phyloP scores from a whole-genome alignment of 2,329 filamentous ascomycete species.

The Arthroderma sp. region DNA sequence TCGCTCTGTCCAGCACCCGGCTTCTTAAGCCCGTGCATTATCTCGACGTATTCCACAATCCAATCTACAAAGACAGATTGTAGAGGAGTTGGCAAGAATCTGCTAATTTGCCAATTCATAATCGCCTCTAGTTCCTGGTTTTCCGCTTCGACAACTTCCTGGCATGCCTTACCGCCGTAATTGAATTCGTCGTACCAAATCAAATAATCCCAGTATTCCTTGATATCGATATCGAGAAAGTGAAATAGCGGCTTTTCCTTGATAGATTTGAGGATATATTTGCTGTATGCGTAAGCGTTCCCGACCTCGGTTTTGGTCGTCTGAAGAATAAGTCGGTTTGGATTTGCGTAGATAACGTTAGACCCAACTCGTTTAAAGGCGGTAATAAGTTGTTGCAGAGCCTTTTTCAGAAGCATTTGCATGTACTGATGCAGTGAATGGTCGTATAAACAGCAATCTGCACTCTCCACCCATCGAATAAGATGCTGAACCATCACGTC shows the following conservation, averaged over 20 bases:
- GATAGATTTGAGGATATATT: slow-evolving; percentile 97
- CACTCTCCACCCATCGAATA: slow-evolving; percentile 91
- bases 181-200: slow-evolving; percentile 99
- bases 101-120: slow-evolving; percentile 97
- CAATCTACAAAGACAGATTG: slow-evolving; percentile 82
- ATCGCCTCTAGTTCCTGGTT: slow-evolving; percentile 75
- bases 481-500: slow-evolving; percentile 96
- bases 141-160: slow-evolving; percentile 62
- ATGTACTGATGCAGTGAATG: slow-evolving; percentile 91
- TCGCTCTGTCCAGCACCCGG: slow-evolving; percentile 41
- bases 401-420: slow-evolving; percentile 96
- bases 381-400: slow-evolving; percentile 90
- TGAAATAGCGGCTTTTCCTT: slow-evolving; percentile 91
- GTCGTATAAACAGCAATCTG: slow-evolving; percentile 90
- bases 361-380: slow-evolving; percentile 93
- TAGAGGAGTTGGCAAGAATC: slow-evolving; percentile 68
- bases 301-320: slow-evolving; percentile 94
- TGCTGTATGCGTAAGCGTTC: slow-evolving; percentile 90
- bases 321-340: slow-evolving; percentile 79
- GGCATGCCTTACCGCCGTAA: slow-evolving; percentile 87
- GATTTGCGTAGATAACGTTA: slow-evolving; percentile 86
- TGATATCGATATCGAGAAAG: slow-evolving; percentile 93
- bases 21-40: slow-evolving; percentile 81
- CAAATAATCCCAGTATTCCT: slow-evolving; percentile 98
- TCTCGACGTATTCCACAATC: slow-evolving; percentile 85